These are phyloP conservation scores for Hypomyces perniciosus DNA, from an alignment of 2,329 filamentous ascomycete species.

Conservation along the genomic window DNA sequence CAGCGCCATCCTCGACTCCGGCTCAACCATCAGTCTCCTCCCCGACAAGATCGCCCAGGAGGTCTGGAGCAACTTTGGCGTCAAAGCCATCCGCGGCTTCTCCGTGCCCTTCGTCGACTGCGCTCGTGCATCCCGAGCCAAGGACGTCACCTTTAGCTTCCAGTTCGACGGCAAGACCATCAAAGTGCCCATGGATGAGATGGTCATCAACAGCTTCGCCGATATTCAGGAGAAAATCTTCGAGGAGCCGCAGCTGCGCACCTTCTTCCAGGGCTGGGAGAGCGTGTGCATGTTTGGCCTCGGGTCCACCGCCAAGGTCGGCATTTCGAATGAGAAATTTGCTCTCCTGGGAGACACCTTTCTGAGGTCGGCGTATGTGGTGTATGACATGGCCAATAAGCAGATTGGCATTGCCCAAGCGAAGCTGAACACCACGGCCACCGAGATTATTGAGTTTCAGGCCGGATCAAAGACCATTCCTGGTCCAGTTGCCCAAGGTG, in stretches of 20 bases:
- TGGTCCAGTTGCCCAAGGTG: slow-evolving; percentile 8
- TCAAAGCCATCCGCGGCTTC: slow-evolving; percentile 33
- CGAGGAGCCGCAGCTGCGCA: slow-evolving; percentile 32
- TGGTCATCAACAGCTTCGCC: slow-evolving; percentile 42
- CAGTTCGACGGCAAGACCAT: slow-evolving; percentile 44
- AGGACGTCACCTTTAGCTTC: slow-evolving; percentile 45
- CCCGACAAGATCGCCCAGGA: slow-evolving; percentile 51
- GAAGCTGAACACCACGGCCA: slow-evolving; percentile 40
- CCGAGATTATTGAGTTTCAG: slow-evolving; percentile 41
- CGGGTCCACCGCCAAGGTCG: slow-evolving; percentile 34
- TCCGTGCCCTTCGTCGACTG: slow-evolving; percentile 50
- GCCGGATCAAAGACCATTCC: slow-evolving; percentile 34
- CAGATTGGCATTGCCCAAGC: slow-evolving; percentile 48
- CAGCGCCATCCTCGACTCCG: slow-evolving; percentile 65
- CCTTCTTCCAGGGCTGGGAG: slow-evolving; percentile 32
- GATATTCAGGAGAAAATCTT: slow-evolving; percentile 34
- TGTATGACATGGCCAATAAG: slow-evolving; percentile 47
- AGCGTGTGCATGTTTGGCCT: slow-evolving; percentile 51
- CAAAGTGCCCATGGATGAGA: slow-evolving; percentile 46
- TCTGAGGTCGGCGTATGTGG: slow-evolving; percentile 50
- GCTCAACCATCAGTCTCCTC: slow-evolving; percentile 64
- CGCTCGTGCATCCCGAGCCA: slow-evolving; percentile 32
- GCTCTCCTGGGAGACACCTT: slow-evolving; percentile 54
- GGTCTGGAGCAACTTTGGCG: slow-evolving; percentile 48
- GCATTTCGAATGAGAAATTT: slow-evolving; percentile 23